Conservation (phyloP, 768 basidiomycete species). For the Auricularia heimuer region DNA sequence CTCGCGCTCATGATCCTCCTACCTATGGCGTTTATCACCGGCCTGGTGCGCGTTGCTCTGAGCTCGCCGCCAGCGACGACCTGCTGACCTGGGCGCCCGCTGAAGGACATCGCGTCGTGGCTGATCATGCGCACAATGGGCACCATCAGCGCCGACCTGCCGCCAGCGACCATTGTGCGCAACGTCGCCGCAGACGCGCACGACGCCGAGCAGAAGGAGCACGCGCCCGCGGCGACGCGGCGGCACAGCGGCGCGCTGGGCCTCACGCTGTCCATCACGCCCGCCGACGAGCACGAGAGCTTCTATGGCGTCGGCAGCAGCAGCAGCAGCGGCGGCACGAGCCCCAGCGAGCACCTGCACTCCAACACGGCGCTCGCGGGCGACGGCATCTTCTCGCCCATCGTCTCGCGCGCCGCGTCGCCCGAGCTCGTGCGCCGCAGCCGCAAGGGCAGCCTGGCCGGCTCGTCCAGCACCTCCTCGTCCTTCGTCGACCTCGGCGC, state of each 20-base stretch:
- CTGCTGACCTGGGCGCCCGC: neutral
- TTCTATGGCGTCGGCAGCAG: neutral
- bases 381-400: slow-evolving; percentile 66
- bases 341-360: slow-evolving; percentile 25
- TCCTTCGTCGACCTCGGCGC: slow-evolving; percentile 1
- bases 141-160: slow-evolving; percentile 20
- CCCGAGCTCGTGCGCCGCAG: slow-evolving; percentile 32
- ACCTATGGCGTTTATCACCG: slow-evolving; percentile 49
- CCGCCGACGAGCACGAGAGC: neutral
- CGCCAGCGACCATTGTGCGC: slow-evolving; percentile 14
- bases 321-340: neutral
- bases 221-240: neutral
- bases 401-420: slow-evolving; percentile 54
- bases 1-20: slow-evolving; percentile 43
- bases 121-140: slow-evolving; percentile 76
- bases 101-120: slow-evolving; percentile 71
- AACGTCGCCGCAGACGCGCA: slow-evolving; percentile 3
- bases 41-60: slow-evolving; percentile 42
- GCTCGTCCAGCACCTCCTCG: neutral
- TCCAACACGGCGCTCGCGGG: slow-evolving; percentile 50
- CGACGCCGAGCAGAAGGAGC: neutral
- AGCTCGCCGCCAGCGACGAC: slow-evolving; percentile 6
- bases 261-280: neutral
- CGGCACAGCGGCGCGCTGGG: neutral
- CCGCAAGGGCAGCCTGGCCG: neutral